phyloP scores from a whole-genome alignment of 1,284 basidiomycete species.

The Leccinum pachyderme region DNA sequence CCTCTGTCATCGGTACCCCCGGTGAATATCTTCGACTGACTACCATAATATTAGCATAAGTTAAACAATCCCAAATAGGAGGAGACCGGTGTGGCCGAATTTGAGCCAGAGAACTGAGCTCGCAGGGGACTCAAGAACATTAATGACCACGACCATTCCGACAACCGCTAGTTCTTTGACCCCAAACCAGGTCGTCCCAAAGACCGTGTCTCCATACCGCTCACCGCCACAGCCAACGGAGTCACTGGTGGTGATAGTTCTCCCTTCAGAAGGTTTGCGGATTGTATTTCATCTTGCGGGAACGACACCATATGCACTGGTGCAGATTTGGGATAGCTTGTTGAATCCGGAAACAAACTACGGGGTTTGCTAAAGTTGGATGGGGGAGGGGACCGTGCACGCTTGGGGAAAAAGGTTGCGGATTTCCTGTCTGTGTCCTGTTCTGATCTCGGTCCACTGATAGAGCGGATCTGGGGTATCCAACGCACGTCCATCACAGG shows the following conservation, averaged over 20 bases:
- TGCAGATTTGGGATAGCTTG: conserved; percentile 17
- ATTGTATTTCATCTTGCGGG: neutral
- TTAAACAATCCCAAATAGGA: neutral
- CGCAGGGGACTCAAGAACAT: neutral
- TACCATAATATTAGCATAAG: neutral
- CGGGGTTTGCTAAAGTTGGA: conserved; percentile 5
- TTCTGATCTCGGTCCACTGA: conserved; percentile 18
- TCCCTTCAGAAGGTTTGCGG: neutral
- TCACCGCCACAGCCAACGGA: conserved; percentile 30
- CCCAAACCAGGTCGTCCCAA: conserved; percentile 13
- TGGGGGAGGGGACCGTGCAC: conserved; percentile 23
- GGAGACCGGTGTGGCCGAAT: neutral
- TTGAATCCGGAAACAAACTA: conserved; percentile 3
- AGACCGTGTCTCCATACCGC: conserved; percentile 28
- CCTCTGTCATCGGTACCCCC: too few relatives aligned
- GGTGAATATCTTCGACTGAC: neutral
- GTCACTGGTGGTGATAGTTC: conserved; percentile 15
- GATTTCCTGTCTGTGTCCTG: conserved; percentile 5
- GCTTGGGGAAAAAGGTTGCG: conserved; percentile 9
- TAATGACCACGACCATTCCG: neutral
- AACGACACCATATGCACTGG: conserved; percentile 15
- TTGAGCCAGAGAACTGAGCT: neutral
- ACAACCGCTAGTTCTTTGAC: conserved; percentile 3
- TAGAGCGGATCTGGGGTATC: conserved; percentile 42
- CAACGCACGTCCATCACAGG: conserved; percentile 35